phyloP scores from a whole-genome alignment of 1,284 basidiomycete species.

The Cutaneotrichosporon spelunceum region DNA sequence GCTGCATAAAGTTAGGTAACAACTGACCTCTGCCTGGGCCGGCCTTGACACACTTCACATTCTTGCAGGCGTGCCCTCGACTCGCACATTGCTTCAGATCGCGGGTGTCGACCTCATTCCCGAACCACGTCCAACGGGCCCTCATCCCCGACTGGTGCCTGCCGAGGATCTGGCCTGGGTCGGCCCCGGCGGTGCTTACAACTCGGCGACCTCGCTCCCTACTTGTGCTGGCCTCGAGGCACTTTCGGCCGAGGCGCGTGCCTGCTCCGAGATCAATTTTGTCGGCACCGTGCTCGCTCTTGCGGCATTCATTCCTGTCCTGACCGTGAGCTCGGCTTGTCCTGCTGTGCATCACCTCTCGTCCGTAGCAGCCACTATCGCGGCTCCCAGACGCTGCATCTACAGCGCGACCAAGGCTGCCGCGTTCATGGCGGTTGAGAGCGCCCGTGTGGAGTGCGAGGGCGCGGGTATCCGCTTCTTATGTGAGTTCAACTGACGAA shows the following conservation, averaged over 20 bases:
- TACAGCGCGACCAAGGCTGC: conserved; percentile 83
- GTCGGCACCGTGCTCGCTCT: conserved; percentile 54
- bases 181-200: not conserved
- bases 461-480: conserved; percentile 50
- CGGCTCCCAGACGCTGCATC: conserved; percentile 78
- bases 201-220: conserved; percentile 18
- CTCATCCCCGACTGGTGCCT: conserved; percentile 17
- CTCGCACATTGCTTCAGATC: conserved; percentile 70
- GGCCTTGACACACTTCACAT: conserved; percentile 82
- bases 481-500: conserved; percentile 29
- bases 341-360: conserved; percentile 78
- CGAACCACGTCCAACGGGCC: conserved; percentile 2
- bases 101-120: conserved; percentile 60
- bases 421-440: conserved; percentile 70
- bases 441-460: conserved; percentile 59
- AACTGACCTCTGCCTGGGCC: conserved; percentile 61
- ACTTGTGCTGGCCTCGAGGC: conserved; percentile 44
- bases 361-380: conserved; percentile 72
- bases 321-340: conserved; percentile 63
- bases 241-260: conserved; percentile 49
- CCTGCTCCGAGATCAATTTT: conserved; percentile 52
- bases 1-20: conserved; percentile 26
- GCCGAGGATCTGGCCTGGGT: not conserved
- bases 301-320: conserved; percentile 63
- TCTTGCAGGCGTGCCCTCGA: conserved; percentile 78